Evolutionary conservation across 331 rosid genomes (phyloP).

Genomic region (Malus hybrid): DNA sequence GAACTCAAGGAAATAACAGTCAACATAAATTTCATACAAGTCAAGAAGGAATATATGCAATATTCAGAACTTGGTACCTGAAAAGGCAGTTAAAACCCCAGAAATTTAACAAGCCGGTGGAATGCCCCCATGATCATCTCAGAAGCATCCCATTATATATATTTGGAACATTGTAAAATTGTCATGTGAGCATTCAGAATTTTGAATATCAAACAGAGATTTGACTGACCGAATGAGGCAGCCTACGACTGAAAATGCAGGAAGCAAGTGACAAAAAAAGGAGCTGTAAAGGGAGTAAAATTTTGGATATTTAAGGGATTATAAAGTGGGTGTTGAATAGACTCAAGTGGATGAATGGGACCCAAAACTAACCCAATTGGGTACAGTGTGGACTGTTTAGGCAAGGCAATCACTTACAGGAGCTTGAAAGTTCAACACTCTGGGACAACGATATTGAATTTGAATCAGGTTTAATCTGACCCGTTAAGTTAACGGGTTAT

Average conservation of each 20-base stretch:
- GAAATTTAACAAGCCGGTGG: conserved; percentile 31
- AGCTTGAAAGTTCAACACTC: conserved; percentile 5
- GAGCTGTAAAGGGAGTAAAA: conserved; percentile 18
- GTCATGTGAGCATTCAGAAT: conserved; percentile 12
- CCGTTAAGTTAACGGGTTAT: neutral
- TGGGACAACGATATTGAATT: neutral
- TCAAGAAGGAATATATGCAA: neutral
- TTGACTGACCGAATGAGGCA: neutral
- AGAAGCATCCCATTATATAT: neutral
- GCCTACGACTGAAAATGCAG: neutral
- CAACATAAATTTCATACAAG: neutral
- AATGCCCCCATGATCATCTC: conserved; percentile 28
- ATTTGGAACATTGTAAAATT: conserved; percentile 13
- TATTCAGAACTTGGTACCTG: conserved; percentile 31
- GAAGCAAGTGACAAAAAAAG: neutral
- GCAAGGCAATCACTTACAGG: conserved; percentile 27
- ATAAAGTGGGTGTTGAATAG: conserved; percentile 29
- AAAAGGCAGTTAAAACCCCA: conserved; percentile 20
- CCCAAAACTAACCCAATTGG: conserved; percentile 31
- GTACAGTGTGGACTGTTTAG: neutral
- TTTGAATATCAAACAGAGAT: conserved; percentile 11
- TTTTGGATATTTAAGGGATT: neutral
- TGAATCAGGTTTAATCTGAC: no score
- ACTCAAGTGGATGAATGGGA: conserved; percentile 29
- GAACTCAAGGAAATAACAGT: neutral